Base-by-base conservation (phyloP, 2,329 filamentous ascomycete genomes). In the Leptographium wingfieldii region DNA sequence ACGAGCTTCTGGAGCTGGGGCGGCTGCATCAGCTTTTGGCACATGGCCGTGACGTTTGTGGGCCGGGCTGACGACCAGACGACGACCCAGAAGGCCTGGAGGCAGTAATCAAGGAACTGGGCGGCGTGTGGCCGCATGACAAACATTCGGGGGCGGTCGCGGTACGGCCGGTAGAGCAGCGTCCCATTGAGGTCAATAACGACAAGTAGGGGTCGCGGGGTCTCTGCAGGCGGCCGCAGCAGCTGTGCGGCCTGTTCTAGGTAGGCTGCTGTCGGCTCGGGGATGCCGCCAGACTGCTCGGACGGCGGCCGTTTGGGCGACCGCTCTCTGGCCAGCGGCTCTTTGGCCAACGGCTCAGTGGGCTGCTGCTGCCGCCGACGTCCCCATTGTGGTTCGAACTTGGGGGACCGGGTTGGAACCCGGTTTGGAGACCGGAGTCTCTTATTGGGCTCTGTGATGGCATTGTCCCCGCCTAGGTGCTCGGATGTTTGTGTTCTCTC, bases 121-220 rank as follows among this genome's bases (percentile, higher is more conserved):
- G 74, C 67, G 1, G 94, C 80, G 64, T 85, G 78, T 0, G 88
- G 88, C 0, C 94, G 86, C 64, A 79, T 73, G 52, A 84, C 73
- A 69, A 91, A 88, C 51, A 71, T 69, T 11, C 76, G 78, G 3
- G 78, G 76, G 4, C 38, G 12, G 1, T 73, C 67, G 31, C 69
- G 75, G 58, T 76, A 77, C 10, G 84, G 85, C 5, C 94, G 87
- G 73, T 82, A 79, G 43, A 97, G 80, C 1, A 99, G 79, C 0
- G 92, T 96, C 63, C 94, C 94, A 71, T 97, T 99, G 46, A 99
- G 81, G 73, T 99, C 94, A 63, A 97, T 82, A 55, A 97, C 82
- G 57, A 99, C 77, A 27, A 99, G 83, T 40, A 96, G 79, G 19
- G 80, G 81, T 49, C 82, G 82, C 1, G 85, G 80, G 1, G 71